A percentile compares a stretch with the other conserved stretches of the same genome.
These are phyloP conservation scores for Neospora caninum DNA, from an alignment of 169 alveolate genomes.

Conservation along the genomic window DNA sequence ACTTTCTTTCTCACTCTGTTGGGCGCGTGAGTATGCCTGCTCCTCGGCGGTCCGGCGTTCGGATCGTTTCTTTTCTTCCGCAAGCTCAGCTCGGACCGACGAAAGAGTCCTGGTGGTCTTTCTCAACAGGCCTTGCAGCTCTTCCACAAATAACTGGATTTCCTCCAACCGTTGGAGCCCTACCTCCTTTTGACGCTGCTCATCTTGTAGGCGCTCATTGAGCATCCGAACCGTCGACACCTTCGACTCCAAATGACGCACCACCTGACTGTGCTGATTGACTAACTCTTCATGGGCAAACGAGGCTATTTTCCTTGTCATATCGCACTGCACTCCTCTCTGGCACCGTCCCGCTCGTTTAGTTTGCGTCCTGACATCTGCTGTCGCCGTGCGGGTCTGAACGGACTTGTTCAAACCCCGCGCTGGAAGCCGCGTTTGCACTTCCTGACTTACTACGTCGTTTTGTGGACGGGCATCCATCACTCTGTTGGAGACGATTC, in stretches of 20 bases:
- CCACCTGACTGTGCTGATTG: background rate
- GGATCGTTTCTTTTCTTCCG: background rate
- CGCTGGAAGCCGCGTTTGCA: background rate
- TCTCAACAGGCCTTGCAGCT: background rate
- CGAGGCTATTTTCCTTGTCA: conserved; percentile 5
- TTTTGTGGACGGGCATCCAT: background rate
- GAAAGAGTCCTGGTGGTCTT: background rate
- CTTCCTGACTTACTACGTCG: background rate
- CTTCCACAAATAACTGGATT: background rate
- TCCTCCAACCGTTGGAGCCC: background rate
- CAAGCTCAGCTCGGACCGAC: background rate
- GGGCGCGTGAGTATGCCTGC: background rate
- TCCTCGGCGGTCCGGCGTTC: background rate
- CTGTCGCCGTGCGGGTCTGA: background rate
- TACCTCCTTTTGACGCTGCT: background rate
- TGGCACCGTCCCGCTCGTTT: background rate
- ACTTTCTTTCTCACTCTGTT: background rate
- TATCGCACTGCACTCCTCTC: background rate
- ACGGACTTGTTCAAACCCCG: background rate
- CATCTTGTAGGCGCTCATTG: background rate
- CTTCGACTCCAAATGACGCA: background rate
- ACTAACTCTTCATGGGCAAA: background rate
- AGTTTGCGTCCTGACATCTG: background rate
- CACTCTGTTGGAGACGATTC: background rate
- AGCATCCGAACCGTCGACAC: background rate